Evolutionary conservation across 2,329 filamentous ascomycete genomes (phyloP), one percentile per base, ranked within the genome.

Genomic region (Verticillium dahliae): DNA sequence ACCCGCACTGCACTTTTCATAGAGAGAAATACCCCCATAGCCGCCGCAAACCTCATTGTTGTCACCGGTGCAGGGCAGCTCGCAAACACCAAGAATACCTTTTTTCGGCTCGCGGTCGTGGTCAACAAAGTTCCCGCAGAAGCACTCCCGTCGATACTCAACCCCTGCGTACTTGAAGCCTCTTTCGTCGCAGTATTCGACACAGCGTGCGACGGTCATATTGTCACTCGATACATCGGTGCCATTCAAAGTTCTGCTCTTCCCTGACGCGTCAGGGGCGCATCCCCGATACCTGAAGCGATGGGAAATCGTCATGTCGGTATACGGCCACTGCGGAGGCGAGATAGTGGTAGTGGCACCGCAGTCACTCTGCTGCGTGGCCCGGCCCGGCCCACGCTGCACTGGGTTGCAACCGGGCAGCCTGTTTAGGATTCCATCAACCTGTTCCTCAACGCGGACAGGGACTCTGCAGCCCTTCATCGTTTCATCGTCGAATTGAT

Each of bases 371-470:
- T 66, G 60, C 37, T 62, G 58, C 22, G 52, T 54, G 37, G 64
- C 64, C 31, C 55, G 60, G 13, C 27, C 39, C 15, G 74, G 74
- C 3, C 73, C 73, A 11, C 67, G 59, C 38, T 70, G 75, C 34
- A 81, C 66, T 6, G 78, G 76, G 73, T 84, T 84, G 71, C 80
- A 76, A 38, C 86, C 84, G 2, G 86, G 85, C 31, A 89, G 78
- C 35, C 71, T 70, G 18, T 71, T 68, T 62, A 87, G 65, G 39
- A 72, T 71, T 14, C 80, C 79, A 11, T 68, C 69, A 35, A 82
- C 72, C 31, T 73, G 66, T 67, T 84, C 82, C 31, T 81, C 69
- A 52, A 83, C 70, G 3, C 77, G 76, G 50, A 80, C 78, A 34
- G 70, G 62, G 58, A 85, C 81, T 63, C 76, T 80, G 77, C 85